phyloP scores from a whole-genome alignment of 169 alveolate genomes.

The Eimeria sp. region DNA sequence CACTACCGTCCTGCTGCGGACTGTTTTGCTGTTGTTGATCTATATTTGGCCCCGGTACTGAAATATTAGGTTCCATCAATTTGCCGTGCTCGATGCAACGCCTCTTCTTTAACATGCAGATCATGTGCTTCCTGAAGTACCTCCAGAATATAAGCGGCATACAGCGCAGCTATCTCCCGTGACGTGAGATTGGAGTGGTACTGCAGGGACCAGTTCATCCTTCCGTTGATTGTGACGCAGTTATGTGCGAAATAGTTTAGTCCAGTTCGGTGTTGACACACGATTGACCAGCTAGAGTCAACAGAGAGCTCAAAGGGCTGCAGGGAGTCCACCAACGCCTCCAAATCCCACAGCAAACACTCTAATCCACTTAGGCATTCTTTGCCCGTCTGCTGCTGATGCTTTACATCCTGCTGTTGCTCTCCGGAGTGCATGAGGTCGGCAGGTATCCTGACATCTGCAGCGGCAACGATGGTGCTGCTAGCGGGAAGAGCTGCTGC shows the following conservation, averaged over 20 bases:
- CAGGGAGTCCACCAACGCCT: constrained; percentile 34
- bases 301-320: constrained; percentile 50
- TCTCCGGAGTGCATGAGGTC: background rate
- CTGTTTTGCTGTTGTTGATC: background rate
- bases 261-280: constrained; percentile 82
- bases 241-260: constrained; percentile 88
- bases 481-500: background rate
- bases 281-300: constrained; percentile 81
- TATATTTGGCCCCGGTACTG: background rate
- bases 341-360: constrained; percentile 39
- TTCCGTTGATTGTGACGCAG: constrained; percentile 86
- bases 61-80: background rate
- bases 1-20: background rate
- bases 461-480: constrained; percentile 15
- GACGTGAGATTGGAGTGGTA: constrained; percentile 87
- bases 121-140: constrained; percentile 47
- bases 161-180: constrained; percentile 83
- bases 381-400: background rate
- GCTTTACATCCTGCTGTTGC: background rate
- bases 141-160: constrained; percentile 82
- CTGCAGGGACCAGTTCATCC: constrained; percentile 87
- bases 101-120: constrained; percentile 24
- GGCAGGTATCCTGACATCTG: constrained; percentile 8
- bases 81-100: background rate
- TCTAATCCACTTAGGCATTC: background rate